phyloP scores from a whole-genome alignment of 2,329 filamentous ascomycete species.

The Penicillium griseofulvum region DNA sequence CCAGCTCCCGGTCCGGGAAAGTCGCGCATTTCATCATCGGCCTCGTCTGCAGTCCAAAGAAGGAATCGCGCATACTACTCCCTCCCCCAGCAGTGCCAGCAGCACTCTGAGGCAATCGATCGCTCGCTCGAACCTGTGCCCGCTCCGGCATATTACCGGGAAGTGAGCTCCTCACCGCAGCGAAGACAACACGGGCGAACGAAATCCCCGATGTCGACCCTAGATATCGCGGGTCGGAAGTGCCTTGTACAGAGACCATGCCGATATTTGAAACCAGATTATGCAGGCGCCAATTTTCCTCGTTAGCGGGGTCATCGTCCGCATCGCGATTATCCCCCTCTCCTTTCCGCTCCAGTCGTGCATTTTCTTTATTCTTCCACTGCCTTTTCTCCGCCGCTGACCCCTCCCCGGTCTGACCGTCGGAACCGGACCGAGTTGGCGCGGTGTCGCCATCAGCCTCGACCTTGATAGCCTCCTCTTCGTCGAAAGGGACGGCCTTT shows the following conservation, averaged over 20 bases:
- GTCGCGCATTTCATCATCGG: constrained; percentile 80
- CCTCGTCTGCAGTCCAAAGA: constrained; percentile 92
- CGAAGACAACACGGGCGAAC: constrained; percentile 90
- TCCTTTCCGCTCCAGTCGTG: constrained; percentile 13
- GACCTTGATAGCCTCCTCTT: constrained; percentile 37
- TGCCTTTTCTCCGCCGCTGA: constrained; percentile 11
- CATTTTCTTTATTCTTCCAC: constrained; percentile 26
- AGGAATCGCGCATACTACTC: constrained; percentile 89
- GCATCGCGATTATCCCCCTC: constrained; percentile 22
- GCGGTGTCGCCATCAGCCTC: constrained; percentile 29
- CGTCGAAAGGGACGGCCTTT: constrained; percentile 66
- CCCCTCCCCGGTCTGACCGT: constrained; percentile 16
- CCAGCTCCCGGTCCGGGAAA: constrained; percentile 77
- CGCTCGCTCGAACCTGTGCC: constrained; percentile 59
- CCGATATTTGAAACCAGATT: constrained; percentile 68
- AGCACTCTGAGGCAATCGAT: constrained; percentile 50
- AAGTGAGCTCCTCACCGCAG: constrained; percentile 78
- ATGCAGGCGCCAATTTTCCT: constrained; percentile 61
- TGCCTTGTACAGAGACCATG: constrained; percentile 74
- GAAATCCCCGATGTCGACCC: constrained; percentile 88
- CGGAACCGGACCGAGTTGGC: constrained; percentile 17
- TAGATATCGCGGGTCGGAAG: constrained; percentile 75
- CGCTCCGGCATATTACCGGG: constrained; percentile 61
- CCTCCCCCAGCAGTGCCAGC: constrained; percentile 52
- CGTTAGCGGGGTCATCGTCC: constrained; percentile 46